Evolutionary conservation across 1,139 yeast genomes (phyloP).

Genomic region (Saccharomyces hybrid): DNA sequence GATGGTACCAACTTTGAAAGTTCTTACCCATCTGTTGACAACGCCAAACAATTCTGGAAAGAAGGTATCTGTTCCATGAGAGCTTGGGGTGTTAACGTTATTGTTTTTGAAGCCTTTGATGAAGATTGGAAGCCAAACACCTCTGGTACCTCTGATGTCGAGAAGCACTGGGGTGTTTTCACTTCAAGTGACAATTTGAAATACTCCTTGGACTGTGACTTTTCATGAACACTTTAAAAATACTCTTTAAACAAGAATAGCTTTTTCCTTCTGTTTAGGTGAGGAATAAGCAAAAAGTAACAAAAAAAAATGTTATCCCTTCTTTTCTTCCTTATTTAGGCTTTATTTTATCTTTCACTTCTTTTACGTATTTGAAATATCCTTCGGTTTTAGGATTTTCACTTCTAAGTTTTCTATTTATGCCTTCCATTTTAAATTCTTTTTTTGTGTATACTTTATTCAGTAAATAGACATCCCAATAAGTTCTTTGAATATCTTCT

Average conservation of each 20-base stretch:
- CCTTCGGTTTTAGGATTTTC: background rate
- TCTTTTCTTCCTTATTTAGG: background rate
- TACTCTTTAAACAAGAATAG: background rate
- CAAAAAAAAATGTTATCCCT: background rate
- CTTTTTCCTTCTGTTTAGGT: background rate
- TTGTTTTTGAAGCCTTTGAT: constrained; percentile 90
- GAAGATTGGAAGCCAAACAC: constrained; percentile 94
- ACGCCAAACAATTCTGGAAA: constrained; percentile 78
- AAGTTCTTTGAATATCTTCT: background rate
- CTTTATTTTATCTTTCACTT: background rate
- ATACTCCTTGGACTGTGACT: constrained; percentile 53
- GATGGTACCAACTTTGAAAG: constrained; percentile 66
- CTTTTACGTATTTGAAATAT: background rate
- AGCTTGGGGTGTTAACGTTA: constrained; percentile 91
- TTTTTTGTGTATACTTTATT: background rate
- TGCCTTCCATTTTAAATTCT: background rate
- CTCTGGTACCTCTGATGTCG: constrained; percentile 78
- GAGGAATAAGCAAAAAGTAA: constrained; percentile 1
- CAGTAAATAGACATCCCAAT: background rate
- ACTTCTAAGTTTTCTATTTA: background rate
- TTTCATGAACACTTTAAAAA: constrained; percentile 18
- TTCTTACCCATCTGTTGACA: constrained; percentile 58
- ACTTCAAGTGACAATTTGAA: constrained; percentile 50
- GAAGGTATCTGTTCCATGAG: constrained; percentile 86
- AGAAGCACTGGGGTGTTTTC: constrained; percentile 90